Percentiles rank a stretch among this genome's conserved stretches.
Evolutionary conservation across 495 filamentous ascomycete genomes (phyloP).

Genomic region (Aspergillus biplanus): DNA sequence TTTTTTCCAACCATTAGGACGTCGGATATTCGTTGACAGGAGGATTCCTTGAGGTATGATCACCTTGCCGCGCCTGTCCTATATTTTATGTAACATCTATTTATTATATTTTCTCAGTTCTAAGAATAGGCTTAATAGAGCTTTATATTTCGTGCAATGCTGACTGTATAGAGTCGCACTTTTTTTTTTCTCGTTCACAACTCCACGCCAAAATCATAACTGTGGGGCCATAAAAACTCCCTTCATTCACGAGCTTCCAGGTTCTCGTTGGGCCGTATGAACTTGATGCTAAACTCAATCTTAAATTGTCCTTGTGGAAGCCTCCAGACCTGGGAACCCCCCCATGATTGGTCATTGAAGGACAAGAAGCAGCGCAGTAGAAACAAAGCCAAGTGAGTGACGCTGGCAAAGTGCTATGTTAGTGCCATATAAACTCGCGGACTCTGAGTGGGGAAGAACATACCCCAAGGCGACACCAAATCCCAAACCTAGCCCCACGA

Average conservation of each 20-base stretch:
- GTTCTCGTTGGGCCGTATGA: conserved; percentile 6
- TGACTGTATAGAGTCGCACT: neutral
- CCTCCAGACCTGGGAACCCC: conserved; percentile 1
- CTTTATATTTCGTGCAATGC: neutral
- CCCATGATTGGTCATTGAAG: conserved; percentile 3
- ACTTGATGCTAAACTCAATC: conserved; percentile 17
- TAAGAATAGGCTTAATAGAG: conserved; percentile 1
- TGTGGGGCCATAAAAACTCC: too few species aligned
- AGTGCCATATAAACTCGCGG: neutral
- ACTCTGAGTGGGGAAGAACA: neutral
- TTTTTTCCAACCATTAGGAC: conserved; percentile 23
- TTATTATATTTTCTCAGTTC: neutral
- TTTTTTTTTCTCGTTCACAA: neutral
- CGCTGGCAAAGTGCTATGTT: neutral
- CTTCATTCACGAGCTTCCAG: neutral
- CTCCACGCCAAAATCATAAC: too few species aligned
- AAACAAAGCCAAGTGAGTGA: conserved; percentile 7
- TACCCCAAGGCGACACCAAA: conserved; percentile 4
- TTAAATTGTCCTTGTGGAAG: conserved; percentile 13
- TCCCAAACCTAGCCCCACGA: conserved; percentile 4
- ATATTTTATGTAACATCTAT: conserved; percentile 28
- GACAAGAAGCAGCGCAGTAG: conserved; percentile 7
- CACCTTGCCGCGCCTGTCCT: conserved; percentile 18
- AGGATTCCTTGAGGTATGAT: conserved; percentile 11
- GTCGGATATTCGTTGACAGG: conserved; percentile 12